phyloP scores from a whole-genome alignment of 805 yeast genomes.

The Saccharomycopsis guyanensis region DNA sequence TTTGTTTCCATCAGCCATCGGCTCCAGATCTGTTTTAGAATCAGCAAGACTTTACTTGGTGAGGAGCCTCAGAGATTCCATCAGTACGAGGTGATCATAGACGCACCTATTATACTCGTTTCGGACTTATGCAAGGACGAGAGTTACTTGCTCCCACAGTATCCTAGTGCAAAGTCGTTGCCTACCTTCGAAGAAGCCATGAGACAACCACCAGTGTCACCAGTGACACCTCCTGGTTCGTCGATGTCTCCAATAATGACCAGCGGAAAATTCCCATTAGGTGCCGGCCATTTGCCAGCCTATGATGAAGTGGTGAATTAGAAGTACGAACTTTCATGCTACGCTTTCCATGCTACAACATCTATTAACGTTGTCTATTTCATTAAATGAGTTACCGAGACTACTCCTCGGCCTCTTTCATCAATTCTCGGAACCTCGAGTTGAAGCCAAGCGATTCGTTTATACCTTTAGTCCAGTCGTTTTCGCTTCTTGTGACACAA shows the following conservation, averaged over 20 bases:
- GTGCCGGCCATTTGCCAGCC: not conserved
- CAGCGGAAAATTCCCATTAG: not conserved
- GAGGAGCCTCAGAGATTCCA: constrained; percentile 38
- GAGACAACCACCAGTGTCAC: not conserved
- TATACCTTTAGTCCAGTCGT: constrained; percentile 89
- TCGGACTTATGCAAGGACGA: constrained; percentile 35
- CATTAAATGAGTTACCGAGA: no score
- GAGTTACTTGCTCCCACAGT: constrained; percentile 33
- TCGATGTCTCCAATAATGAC: no score
- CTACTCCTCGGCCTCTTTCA: no score
- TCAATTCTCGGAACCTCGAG: constrained; percentile 51
- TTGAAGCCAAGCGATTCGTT: constrained; percentile 87
- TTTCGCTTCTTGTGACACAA: constrained; percentile 76
- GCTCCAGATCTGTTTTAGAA: constrained; percentile 61
- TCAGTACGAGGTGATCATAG: constrained; percentile 75
- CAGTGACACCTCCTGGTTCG: no score
- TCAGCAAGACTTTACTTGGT: constrained; percentile 23
- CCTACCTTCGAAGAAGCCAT: constrained; percentile 18
- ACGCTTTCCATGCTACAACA: no score
- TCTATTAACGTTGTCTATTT: no score
- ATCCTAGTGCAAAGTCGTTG: constrained; percentile 17
- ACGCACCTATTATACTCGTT: constrained; percentile 59
- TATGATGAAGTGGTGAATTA: not conserved
- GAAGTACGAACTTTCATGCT: no score
- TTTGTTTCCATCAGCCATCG: constrained; percentile 60